Evolutionary conservation across 2,329 filamentous ascomycete species (phyloP).

Genomic region (Neobulgaria alba): DNA sequence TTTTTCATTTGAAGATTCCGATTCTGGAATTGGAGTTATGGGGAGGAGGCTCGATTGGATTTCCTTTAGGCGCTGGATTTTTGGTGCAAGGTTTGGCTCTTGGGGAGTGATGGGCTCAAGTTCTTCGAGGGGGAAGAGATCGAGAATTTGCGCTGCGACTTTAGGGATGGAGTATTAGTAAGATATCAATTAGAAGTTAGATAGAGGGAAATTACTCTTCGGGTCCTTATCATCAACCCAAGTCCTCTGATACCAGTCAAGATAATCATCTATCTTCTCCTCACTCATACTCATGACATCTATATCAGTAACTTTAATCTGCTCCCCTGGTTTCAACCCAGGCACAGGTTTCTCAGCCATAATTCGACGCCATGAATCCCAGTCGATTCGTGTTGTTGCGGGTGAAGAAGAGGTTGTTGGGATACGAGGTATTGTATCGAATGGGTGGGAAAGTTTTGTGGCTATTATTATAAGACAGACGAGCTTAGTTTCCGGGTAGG

Average conservation of each 20-base stretch:
- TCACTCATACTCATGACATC: conserved; percentile 55
- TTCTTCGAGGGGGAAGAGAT: conserved; percentile 29
- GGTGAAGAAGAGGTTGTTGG: conserved; percentile 45
- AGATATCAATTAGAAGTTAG: too few relatives aligned
- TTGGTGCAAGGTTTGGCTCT: conserved; percentile 21
- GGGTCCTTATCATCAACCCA: conserved; percentile 43
- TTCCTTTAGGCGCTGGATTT: conserved; percentile 16
- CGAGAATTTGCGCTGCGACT: conserved; percentile 29
- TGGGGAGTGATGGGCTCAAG: conserved; percentile 9
- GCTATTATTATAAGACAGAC: conserved; percentile 64
- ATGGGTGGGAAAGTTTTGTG: conserved; percentile 71
- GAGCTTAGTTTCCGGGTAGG: conserved; percentile 68
- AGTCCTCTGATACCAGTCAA: conserved; percentile 69
- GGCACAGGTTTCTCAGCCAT: conserved; percentile 31
- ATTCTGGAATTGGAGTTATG: conserved; percentile 21
- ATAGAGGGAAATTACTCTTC: conserved; percentile 28
- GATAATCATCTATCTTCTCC: conserved; percentile 61
- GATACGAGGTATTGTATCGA: conserved; percentile 49
- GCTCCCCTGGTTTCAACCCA: conserved; percentile 33
- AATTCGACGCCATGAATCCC: conserved; percentile 57
- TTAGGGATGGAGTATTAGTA: too few relatives aligned
- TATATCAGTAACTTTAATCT: conserved; percentile 47
- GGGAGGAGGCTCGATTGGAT: conserved; percentile 20
- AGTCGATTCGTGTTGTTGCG: conserved; percentile 56
- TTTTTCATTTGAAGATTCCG: conserved; percentile 10